phyloP scores from a whole-genome alignment of 495 filamentous ascomycete species.

The Bryoglossum gracile region DNA sequence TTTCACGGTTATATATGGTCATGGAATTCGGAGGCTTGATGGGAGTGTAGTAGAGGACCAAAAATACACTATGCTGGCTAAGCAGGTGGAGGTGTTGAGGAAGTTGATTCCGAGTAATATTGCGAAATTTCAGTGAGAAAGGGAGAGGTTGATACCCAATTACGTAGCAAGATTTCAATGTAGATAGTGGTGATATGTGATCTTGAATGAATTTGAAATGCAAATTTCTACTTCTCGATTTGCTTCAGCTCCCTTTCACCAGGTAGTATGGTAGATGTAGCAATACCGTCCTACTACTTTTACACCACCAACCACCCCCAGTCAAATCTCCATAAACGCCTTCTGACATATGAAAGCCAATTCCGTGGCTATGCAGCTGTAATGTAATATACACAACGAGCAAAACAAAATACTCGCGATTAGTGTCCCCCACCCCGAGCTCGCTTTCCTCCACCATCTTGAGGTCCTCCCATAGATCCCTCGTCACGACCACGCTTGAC shows the following conservation, averaged over 20 bases:
- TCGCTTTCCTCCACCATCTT: slow-evolving; percentile 42
- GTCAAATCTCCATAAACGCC: slow-evolving; percentile 12
- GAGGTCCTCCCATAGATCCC: slow-evolving; percentile 38
- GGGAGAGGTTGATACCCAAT: too few species aligned
- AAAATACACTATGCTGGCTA: slow-evolving; percentile 46
- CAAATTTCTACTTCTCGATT: too few species aligned
- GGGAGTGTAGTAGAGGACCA: slow-evolving; percentile 44
- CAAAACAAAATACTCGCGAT: slow-evolving; percentile 1
- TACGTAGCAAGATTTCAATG: too few species aligned
- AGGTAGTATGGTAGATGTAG: too few species aligned
- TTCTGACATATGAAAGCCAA: slow-evolving; percentile 21
- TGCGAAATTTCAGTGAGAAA: slow-evolving; percentile 51
- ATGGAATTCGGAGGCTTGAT: slow-evolving; percentile 49
- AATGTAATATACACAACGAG: slow-evolving; percentile 17
- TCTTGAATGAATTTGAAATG: too few species aligned
- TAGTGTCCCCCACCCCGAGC: slow-evolving; percentile 41
- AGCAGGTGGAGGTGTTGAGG: slow-evolving; percentile 56
- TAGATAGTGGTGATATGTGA: too few species aligned
- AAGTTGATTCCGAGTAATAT: slow-evolving; percentile 56
- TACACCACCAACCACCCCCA: too few species aligned
- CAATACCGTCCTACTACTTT: too few species aligned
- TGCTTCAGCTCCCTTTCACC: too few species aligned
- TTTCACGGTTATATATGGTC: slow-evolving; percentile 58
- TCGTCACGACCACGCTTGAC: slow-evolving; percentile 61
- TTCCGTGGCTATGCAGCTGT: slow-evolving; percentile 18